A percentile compares a stretch with the other conserved stretches of the same genome.
phyloP scores from a whole-genome alignment of 148 eudicot genomes.

The Rhododendron ferrugineum region DNA sequence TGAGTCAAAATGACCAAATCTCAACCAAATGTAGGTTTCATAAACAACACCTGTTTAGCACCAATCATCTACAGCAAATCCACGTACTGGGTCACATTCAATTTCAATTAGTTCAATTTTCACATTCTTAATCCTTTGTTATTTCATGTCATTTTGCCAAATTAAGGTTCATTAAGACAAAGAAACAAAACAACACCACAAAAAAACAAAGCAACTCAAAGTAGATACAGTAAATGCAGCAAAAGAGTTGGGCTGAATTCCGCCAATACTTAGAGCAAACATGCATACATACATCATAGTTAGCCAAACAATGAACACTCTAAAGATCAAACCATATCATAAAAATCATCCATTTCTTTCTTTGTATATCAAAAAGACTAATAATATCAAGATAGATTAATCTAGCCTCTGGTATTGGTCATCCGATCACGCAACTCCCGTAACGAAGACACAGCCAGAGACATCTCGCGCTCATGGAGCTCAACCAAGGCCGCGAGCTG shows the following conservation, averaged over 20 bases:
- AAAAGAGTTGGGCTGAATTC: too few relatives aligned
- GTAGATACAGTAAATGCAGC: conserved; percentile 39
- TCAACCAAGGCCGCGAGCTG: too few relatives aligned
- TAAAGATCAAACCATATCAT: too few relatives aligned
- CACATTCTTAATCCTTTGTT: not conserved
- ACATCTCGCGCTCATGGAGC: too few relatives aligned
- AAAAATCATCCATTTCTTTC: too few relatives aligned
- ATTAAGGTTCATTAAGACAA: not conserved
- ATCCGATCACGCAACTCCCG: not conserved
- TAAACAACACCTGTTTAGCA: not conserved
- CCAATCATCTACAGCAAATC: not conserved
- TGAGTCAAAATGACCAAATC: not conserved
- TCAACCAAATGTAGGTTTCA: not conserved
- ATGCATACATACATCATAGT: too few relatives aligned
- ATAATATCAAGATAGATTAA: too few relatives aligned
- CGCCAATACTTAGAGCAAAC: too few relatives aligned
- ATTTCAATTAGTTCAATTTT: not conserved
- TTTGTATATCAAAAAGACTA: too few relatives aligned
- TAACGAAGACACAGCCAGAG: too few relatives aligned
- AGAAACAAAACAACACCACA: not conserved
- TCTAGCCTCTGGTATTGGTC: not conserved
- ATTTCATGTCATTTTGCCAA: not conserved
- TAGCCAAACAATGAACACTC: too few relatives aligned
- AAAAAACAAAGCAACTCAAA: not conserved
- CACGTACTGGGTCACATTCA: not conserved